These are phyloP conservation scores for Chimonanthus praecox DNA, from an alignment of 164 flowering plant species.

Conservation along the genomic window DNA sequence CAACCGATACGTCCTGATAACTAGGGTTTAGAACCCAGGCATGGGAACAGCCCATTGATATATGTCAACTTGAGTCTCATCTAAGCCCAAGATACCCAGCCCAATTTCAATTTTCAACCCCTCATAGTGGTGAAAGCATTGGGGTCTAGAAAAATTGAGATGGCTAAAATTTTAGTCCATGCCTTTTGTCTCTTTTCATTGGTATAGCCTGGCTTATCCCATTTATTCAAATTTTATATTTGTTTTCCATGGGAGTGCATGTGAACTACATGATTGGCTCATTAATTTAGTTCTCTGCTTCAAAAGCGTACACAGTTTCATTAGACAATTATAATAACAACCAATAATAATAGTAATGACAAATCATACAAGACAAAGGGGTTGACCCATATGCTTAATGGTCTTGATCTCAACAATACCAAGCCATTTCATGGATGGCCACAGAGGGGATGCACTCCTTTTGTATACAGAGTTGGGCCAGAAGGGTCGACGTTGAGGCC, in stretches of 20 bases:
- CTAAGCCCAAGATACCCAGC: not conserved
- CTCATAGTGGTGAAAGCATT: not conserved
- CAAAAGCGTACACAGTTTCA: not conserved
- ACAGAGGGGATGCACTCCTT: too few relatives aligned
- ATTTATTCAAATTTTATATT: not conserved
- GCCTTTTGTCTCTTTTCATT: not conserved
- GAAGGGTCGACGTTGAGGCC: too few relatives aligned
- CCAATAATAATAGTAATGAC: not conserved
- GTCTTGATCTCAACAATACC: not conserved
- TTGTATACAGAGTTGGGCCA: too few relatives aligned
- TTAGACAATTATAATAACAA: not conserved
- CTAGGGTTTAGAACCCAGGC: not conserved
- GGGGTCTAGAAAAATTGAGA: not conserved
- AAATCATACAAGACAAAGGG: not conserved
- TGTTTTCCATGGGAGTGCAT: constrained; percentile 10
- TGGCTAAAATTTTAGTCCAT: not conserved
- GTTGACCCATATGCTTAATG: constrained; percentile 10
- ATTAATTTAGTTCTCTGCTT: constrained; percentile 10
- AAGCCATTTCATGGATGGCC: not conserved
- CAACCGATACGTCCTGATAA: not conserved
- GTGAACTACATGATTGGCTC: constrained; percentile 21
- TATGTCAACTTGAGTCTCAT: not conserved
- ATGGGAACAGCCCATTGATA: not conserved
- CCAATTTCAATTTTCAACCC: not conserved
- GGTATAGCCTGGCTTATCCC: not conserved